Evolutionary conservation across 1,284 basidiomycete genomes (phyloP).

Genomic region (Blastosporella zonata): DNA sequence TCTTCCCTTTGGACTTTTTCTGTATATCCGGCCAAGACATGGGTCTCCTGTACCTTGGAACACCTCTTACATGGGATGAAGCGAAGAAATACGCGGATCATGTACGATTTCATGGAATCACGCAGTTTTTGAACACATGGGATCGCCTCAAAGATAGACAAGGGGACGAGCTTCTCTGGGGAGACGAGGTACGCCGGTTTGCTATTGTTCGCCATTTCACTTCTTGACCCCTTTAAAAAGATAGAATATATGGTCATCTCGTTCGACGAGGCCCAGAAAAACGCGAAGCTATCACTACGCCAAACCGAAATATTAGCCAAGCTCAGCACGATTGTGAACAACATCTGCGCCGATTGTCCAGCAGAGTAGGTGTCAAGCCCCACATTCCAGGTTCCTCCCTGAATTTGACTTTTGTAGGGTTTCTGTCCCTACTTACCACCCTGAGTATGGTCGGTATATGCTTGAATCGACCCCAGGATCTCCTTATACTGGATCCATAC

Average conservation of each 20-base stretch:
- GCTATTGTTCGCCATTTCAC: constrained; percentile 1
- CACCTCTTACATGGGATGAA: constrained; percentile 91
- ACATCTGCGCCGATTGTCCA: constrained; percentile 61
- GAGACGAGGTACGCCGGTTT: constrained; percentile 79
- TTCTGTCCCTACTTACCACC: constrained; percentile 91
- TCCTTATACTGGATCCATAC: constrained; percentile 87
- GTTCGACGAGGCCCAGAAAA: constrained; percentile 77
- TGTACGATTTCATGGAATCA: constrained; percentile 90
- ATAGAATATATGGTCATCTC: constrained; percentile 96
- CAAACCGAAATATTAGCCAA: constrained; percentile 93
- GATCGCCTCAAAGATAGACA: constrained; percentile 85
- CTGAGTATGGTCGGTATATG: constrained; percentile 99
- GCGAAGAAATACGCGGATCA: constrained; percentile 87
- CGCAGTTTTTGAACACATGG: constrained; percentile 95
- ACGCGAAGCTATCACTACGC: constrained; percentile 85
- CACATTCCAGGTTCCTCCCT: constrained; percentile 12
- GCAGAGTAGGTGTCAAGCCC: constrained; percentile 45
- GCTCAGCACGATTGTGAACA: constrained; percentile 67
- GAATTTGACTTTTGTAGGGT: constrained; percentile 41
- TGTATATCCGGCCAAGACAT: constrained; percentile 42
- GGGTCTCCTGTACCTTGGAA: constrained; percentile 95
- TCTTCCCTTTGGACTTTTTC: constrained; percentile 1
- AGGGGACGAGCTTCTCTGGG: constrained; percentile 97
- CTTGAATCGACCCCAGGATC: constrained; percentile 95
- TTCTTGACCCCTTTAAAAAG: constrained; percentile 38